Evolutionary conservation across 2,329 filamentous ascomycete genomes (phyloP).

Genomic region (Clonostachys chloroleuca): DNA sequence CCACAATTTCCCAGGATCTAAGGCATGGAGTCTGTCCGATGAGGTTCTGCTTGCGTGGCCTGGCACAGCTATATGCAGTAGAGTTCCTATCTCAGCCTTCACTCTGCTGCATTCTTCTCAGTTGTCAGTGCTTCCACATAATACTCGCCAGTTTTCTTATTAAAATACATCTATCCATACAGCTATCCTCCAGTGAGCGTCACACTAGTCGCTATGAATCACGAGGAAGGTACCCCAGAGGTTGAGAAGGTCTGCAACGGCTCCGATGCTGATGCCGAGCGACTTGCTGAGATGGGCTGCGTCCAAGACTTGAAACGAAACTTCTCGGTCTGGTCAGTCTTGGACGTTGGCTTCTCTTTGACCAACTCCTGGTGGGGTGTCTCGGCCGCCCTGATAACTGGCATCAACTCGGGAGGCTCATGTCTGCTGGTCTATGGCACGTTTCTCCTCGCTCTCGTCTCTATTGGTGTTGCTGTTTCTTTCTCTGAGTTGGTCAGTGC

Average conservation of each 20-base stretch:
- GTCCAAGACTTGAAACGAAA: conserved; percentile 42
- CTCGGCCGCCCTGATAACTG: conserved; percentile 36
- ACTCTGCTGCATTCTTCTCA: too few relatives aligned
- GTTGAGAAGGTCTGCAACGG: not conserved
- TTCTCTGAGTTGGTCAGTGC: conserved; percentile 18
- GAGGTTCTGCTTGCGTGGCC: too few relatives aligned
- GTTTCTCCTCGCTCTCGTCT: conserved; percentile 35
- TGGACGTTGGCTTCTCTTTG: conserved; percentile 42
- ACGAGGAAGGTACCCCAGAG: not conserved
- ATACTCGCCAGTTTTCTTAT: rapidly evolving
- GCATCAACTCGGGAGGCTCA: conserved; percentile 41
- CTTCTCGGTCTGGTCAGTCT: conserved; percentile 39
- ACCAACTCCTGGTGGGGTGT: conserved; percentile 45
- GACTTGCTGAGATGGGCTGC: conserved; percentile 22
- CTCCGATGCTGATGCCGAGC: not conserved
- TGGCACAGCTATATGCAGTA: too few relatives aligned
- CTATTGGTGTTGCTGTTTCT: conserved; percentile 3
- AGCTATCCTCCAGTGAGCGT: too few relatives aligned
- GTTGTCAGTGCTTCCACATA: too few relatives aligned
- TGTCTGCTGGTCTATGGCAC: conserved; percentile 45
- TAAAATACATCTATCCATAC: too few relatives aligned
- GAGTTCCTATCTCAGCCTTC: too few relatives aligned
- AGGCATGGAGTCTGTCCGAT: too few relatives aligned
- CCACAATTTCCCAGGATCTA: too few relatives aligned
- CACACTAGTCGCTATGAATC: too few relatives aligned